These are phyloP conservation scores for Salix arbutifolia DNA, from an alignment of 345 rosid genomes.

Conservation along the genomic window DNA sequence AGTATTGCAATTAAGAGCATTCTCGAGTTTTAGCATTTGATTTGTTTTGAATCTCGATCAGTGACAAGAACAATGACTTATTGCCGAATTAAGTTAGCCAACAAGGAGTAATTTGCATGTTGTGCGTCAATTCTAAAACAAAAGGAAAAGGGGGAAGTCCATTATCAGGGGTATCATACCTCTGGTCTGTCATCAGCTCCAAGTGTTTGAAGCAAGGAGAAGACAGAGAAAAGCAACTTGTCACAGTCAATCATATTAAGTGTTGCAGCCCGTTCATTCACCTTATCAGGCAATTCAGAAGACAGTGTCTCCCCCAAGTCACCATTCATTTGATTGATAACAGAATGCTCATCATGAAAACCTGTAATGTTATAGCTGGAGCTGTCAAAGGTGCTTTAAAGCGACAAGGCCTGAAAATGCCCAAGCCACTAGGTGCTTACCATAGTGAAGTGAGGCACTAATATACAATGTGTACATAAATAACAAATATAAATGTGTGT, in stretches of 20 bases:
- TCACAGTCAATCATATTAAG: slow-evolving; percentile 42
- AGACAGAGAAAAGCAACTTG: slow-evolving; percentile 75
- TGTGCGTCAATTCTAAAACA: not conserved
- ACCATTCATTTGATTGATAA: slow-evolving; percentile 39
- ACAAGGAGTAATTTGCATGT: not conserved
- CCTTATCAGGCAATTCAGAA: slow-evolving; percentile 23
- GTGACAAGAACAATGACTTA: not conserved
- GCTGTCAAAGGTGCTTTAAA: too few relatives aligned
- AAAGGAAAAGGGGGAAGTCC: not conserved
- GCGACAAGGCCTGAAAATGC: too few relatives aligned
- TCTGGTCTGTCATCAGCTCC: slow-evolving; percentile 97
- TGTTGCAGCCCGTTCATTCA: slow-evolving; percentile 29
- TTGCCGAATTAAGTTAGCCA: not conserved
- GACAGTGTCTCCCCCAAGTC: slow-evolving; percentile 39
- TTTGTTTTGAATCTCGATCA: not conserved
- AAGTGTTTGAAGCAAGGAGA: slow-evolving; percentile 85
- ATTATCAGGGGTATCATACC: slow-evolving; percentile 39
- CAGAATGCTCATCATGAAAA: slow-evolving; percentile 25
- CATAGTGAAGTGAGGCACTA: too few relatives aligned
- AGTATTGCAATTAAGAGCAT: not conserved
- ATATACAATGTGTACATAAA: too few relatives aligned
- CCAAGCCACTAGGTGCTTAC: too few relatives aligned
- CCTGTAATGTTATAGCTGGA: slow-evolving; percentile 28
- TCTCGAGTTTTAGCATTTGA: not conserved
- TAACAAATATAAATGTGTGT: too few relatives aligned